These are phyloP conservation scores for Chaetoceros tenuissimus DNA, from an alignment of 108 stramenopile species.

Conservation along the genomic window DNA sequence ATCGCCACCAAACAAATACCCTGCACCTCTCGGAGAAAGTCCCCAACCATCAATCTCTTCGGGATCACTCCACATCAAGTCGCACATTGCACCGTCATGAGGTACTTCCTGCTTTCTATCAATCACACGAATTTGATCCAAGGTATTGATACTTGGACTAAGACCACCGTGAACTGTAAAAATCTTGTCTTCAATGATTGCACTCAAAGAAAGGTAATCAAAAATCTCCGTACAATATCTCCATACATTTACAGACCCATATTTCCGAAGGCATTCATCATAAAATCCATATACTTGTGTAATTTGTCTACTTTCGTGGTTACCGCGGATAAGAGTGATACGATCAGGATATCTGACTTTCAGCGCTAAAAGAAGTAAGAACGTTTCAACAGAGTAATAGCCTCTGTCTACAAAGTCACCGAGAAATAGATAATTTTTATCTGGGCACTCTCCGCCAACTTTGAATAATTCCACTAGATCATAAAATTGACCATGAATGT, in stretches of 20 bases:
- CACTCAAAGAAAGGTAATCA: conserved; percentile 88
- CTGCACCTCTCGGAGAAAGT: conserved; percentile 94
- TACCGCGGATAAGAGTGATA: conserved; percentile 97
- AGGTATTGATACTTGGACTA: conserved; percentile 87
- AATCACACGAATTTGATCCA: conserved; percentile 97
- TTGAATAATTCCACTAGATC: conserved; percentile 98
- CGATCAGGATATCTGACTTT: conserved; percentile 98
- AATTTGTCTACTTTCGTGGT: conserved; percentile 96
- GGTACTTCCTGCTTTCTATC: conserved; percentile 99
- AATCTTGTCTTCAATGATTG: conserved; percentile 95
- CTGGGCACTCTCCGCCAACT: conserved; percentile 97
- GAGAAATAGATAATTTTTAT: conserved; percentile 96
- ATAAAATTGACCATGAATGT: conserved; percentile 99
- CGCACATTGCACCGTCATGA: conserved; percentile 99
- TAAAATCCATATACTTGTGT: conserved; percentile 99
- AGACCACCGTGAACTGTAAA: conserved; percentile 97
- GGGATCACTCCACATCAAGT: conserved; percentile 98
- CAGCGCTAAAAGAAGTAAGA: conserved; percentile 89
- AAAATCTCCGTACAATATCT: conserved; percentile 98
- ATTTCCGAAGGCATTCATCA: conserved; percentile 98
- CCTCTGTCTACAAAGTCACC: conserved; percentile 99
- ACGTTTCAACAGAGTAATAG: conserved; percentile 98
- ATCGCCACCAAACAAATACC: conserved; percentile 96
- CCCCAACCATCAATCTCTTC: conserved; percentile 98
- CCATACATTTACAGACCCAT: conserved; percentile 97